Percentiles rank a stretch among this genome's conserved stretches.
phyloP scores from a whole-genome alignment of 2,329 filamentous ascomycete genomes.

The Exophiala viscosa region DNA sequence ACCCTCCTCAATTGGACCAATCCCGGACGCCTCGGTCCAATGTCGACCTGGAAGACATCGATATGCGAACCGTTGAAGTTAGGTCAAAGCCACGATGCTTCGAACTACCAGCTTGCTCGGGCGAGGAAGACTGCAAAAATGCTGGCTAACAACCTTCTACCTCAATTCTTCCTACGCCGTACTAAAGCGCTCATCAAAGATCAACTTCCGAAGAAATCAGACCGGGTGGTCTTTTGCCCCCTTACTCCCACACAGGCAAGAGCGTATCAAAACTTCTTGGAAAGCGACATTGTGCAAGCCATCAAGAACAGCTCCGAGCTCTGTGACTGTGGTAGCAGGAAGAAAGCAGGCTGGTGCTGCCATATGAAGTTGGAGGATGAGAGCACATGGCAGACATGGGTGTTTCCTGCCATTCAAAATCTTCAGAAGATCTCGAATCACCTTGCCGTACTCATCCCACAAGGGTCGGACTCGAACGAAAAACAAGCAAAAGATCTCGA shows the following conservation, averaged over 20 bases:
- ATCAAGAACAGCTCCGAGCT: conserved; percentile 65
- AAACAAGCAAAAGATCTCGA: conserved; percentile 76
- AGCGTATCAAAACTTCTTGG: conserved; percentile 80
- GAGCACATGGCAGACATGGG: conserved; percentile 64
- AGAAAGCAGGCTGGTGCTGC: conserved; percentile 80
- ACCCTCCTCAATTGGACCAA: conserved; percentile 95
- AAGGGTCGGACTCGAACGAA: conserved; percentile 58
- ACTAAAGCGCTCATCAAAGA: conserved; percentile 91
- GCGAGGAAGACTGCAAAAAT: conserved; percentile 79
- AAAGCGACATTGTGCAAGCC: conserved; percentile 64
- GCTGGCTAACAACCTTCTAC: conserved; percentile 80
- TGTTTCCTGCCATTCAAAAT: conserved; percentile 79
- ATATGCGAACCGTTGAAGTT: conserved; percentile 77
- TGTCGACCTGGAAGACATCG: conserved; percentile 71
- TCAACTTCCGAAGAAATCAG: conserved; percentile 90
- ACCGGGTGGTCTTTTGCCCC: conserved; percentile 91
- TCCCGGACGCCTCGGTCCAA: conserved; percentile 66
- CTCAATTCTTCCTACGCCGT: conserved; percentile 82
- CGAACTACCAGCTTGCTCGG: conserved; percentile 72
- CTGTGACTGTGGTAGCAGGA: conserved; percentile 68
- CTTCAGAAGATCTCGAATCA: conserved; percentile 91
- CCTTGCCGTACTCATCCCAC: conserved; percentile 78
- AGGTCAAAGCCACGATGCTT: conserved; percentile 91
- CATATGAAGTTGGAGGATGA: conserved; percentile 57
- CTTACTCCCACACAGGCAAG: conserved; percentile 75